Conservation (phyloP, 2,329 filamentous ascomycete species). For the Coleophoma crateriformis region DNA sequence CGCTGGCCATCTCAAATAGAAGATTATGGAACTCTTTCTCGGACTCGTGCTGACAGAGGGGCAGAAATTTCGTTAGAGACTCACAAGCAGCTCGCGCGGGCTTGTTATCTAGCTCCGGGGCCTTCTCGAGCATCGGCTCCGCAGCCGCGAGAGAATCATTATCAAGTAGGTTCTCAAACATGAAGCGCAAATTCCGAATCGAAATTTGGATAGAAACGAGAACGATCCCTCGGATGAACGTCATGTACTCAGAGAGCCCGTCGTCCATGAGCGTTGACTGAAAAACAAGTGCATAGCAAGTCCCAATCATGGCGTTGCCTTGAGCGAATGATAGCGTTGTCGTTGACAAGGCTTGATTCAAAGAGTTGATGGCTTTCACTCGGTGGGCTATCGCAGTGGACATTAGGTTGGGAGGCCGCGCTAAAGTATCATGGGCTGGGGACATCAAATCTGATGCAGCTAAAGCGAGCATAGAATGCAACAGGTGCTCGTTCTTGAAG, state of each 20-base stretch:
- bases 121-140: constrained; percentile 36
- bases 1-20: constrained; percentile 37
- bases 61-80: constrained; percentile 36
- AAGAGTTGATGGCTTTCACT: constrained; percentile 55
- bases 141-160: constrained; percentile 35
- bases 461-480: constrained; percentile 65
- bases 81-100: constrained; percentile 42
- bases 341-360: constrained; percentile 31
- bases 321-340: constrained; percentile 39
- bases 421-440: constrained; percentile 31
- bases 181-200: constrained; percentile 36
- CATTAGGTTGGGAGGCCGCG: constrained; percentile 16
- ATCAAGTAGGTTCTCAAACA: constrained; percentile 44
- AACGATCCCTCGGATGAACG: constrained; percentile 51
- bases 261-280: constrained; percentile 53
- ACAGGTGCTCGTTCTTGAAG: constrained; percentile 56
- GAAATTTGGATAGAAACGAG: constrained; percentile 52
- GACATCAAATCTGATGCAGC: constrained; percentile 56
- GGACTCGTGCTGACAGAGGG: constrained; percentile 35
- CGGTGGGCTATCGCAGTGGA: constrained; percentile 58
- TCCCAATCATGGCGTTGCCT: constrained; percentile 53
- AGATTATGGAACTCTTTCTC: constrained; percentile 41
- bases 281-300: constrained; percentile 53
- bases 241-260: constrained; percentile 54
- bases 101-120: constrained; percentile 38